Conservation (phyloP, 2,329 filamentous ascomycete species). For the Pseudocercospora musae region DNA sequence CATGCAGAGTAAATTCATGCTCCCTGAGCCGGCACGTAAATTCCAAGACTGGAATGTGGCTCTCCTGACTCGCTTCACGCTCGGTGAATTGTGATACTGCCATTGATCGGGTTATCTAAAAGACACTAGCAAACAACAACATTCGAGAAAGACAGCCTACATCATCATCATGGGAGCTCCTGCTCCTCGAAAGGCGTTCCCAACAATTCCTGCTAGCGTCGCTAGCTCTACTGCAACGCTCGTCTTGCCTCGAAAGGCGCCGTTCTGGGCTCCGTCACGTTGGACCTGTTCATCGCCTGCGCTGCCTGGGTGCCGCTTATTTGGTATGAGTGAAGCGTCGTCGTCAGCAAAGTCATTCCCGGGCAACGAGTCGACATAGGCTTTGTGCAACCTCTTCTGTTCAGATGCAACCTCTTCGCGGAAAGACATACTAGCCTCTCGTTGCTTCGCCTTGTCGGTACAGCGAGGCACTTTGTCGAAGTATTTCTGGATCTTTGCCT, state of each 20-base stretch:
- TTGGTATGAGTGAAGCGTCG: not conserved
- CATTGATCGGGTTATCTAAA: not conserved
- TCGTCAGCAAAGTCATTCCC: not conserved
- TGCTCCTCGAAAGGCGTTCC: not conserved
- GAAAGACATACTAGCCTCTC: not conserved
- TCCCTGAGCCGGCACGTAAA: slow-evolving; percentile 23
- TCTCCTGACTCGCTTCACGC: slow-evolving; percentile 18
- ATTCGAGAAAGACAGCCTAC: not conserved
- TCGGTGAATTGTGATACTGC: slow-evolving; percentile 9
- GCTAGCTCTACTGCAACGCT: not conserved
- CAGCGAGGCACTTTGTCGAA: not conserved
- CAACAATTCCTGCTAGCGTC: not conserved
- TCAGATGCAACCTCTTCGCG: not conserved
- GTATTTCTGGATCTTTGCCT: not conserved
- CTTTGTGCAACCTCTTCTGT: not conserved
- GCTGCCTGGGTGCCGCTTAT: not conserved
- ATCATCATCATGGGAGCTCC: not conserved
- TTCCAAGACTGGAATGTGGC: slow-evolving; percentile 26
- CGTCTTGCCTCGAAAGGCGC: not conserved
- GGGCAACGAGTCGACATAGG: not conserved
- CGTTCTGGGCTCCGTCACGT: not conserved
- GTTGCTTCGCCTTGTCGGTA: not conserved
- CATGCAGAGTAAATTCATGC: slow-evolving; percentile 24
- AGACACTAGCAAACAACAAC: too few relatives aligned
- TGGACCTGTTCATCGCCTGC: not conserved